A percentile compares a stretch with the other conserved stretches of the same genome.
Conservation (phyloP, 768 basidiomycete genomes). For the Suillus weaverae region DNA sequence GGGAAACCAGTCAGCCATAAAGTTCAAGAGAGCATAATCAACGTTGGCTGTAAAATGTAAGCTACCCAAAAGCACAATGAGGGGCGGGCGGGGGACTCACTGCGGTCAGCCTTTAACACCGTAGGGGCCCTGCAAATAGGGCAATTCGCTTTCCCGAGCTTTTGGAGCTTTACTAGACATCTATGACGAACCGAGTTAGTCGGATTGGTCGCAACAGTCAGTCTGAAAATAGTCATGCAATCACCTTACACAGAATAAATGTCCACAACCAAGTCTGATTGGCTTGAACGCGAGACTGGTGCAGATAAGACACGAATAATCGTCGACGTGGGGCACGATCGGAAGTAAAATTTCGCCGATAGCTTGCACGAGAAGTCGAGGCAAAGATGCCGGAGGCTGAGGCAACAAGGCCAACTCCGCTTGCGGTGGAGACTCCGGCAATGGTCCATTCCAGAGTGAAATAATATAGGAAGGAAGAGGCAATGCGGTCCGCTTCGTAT, state of each 20-base stretch:
- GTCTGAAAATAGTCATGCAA: neutral
- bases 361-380: constrained; percentile 73
- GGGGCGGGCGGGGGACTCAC: constrained; percentile 45
- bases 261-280: constrained; percentile 76
- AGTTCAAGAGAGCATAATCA: constrained; percentile 77
- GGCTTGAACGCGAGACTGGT: constrained; percentile 92
- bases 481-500: constrained; percentile 84
- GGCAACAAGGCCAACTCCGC: constrained; percentile 33
- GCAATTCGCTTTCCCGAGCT: constrained; percentile 69
- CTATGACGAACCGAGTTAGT: constrained; percentile 33
- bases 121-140: constrained; percentile 82
- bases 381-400: constrained; percentile 42
- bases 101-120: constrained; percentile 72
- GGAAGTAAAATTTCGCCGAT: constrained; percentile 82
- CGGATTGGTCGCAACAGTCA: too few species aligned
- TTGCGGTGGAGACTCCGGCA: constrained; percentile 16
- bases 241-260: constrained; percentile 73
- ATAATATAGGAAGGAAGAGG: constrained; percentile 49
- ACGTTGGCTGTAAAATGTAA: constrained; percentile 56
- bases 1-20: constrained; percentile 94
- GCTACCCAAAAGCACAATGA: neutral
- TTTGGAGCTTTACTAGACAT: constrained; percentile 91
- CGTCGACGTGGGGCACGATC: constrained; percentile 74
- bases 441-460: constrained; percentile 17
- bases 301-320: constrained; percentile 88